A percentile compares a stretch with the other conserved stretches of the same genome.
Conservation (phyloP, 2,329 filamentous ascomycete species). For the Fonsecaea erecta region DNA sequence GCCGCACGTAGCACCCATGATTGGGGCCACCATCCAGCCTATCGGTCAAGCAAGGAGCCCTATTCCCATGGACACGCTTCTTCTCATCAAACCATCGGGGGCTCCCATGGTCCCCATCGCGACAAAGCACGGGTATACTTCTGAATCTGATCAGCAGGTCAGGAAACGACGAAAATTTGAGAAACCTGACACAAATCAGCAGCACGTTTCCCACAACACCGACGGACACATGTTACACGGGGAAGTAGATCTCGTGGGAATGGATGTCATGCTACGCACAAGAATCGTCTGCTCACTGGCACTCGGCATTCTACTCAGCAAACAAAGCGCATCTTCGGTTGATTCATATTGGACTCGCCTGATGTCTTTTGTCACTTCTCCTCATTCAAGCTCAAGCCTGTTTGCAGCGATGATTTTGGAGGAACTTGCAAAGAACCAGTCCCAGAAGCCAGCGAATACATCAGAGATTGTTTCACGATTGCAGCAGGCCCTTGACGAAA, state of each 20-base stretch:
- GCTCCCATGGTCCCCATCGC: constrained; percentile 68
- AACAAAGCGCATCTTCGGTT: constrained; percentile 65
- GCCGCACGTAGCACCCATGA: constrained; percentile 75
- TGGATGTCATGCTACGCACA: constrained; percentile 85
- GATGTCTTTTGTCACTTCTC: constrained; percentile 70
- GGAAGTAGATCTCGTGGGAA: constrained; percentile 90
- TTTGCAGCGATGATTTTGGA: constrained; percentile 82
- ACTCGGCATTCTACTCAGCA: constrained; percentile 79
- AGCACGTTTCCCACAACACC: constrained; percentile 82
- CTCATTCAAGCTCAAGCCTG: constrained; percentile 84
- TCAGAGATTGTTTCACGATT: constrained; percentile 63
- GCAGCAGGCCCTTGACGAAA: constrained; percentile 76
- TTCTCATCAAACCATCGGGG: constrained; percentile 94
- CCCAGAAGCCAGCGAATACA: constrained; percentile 42
- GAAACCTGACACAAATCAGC: constrained; percentile 73
- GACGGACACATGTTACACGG: constrained; percentile 98
- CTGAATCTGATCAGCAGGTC: constrained; percentile 50
- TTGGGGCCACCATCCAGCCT: constrained; percentile 84
- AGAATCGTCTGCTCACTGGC: constrained; percentile 86
- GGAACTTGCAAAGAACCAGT: constrained; percentile 73
- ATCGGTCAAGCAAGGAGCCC: constrained; percentile 90
- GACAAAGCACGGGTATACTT: constrained; percentile 47
- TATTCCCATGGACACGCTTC: constrained; percentile 83
- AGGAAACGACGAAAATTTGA: constrained; percentile 74
- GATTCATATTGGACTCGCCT: constrained; percentile 65